Conservation (phyloP, 1,284 basidiomycete genomes). For the Ceraceosorus guamensis region DNA sequence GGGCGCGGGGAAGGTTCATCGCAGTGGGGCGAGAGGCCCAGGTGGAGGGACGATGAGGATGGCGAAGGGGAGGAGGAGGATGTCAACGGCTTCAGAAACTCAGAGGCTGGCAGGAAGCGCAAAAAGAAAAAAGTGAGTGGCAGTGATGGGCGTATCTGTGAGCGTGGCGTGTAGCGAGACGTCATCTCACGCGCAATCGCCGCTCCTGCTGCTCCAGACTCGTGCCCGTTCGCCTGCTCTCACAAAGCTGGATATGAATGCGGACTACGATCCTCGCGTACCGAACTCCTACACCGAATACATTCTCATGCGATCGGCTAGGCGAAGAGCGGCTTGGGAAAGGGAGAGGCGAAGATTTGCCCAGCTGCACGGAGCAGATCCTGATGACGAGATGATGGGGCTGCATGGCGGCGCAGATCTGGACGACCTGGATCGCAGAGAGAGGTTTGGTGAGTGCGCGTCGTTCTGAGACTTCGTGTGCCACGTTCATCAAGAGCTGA, state of each 20-base stretch:
- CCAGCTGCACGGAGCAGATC: too few species aligned
- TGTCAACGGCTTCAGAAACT: slow-evolving; percentile 28
- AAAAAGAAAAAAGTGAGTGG: slow-evolving; percentile 22
- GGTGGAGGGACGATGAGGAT: slow-evolving; percentile 14
- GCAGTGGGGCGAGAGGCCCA: too few species aligned
- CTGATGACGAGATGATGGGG: not conserved
- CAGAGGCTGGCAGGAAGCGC: slow-evolving; percentile 16
- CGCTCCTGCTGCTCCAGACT: slow-evolving; percentile 1
- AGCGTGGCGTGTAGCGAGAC: not conserved
- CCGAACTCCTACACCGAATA: slow-evolving; percentile 41
- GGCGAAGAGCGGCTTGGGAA: not conserved
- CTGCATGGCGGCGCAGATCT: slow-evolving; percentile 10
- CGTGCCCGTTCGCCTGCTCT: not conserved
- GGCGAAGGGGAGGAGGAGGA: slow-evolving; percentile 25
- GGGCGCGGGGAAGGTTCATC: slow-evolving; percentile 8
- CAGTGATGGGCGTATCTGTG: not conserved
- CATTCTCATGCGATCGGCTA: slow-evolving; percentile 17
- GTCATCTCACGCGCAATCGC: not conserved
- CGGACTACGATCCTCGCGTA: slow-evolving; percentile 36
- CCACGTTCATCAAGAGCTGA: not conserved
- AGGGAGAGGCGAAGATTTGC: not conserved
- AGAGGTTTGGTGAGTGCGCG: slow-evolving; percentile 4
- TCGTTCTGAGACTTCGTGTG: not conserved
- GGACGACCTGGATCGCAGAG: slow-evolving; percentile 8
- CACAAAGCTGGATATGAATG: slow-evolving; percentile 19